A percentile compares a stretch with the other conserved stretches of the same genome.
Conservation (phyloP, 2,329 filamentous ascomycete species). For the Hysterium pulicare region DNA sequence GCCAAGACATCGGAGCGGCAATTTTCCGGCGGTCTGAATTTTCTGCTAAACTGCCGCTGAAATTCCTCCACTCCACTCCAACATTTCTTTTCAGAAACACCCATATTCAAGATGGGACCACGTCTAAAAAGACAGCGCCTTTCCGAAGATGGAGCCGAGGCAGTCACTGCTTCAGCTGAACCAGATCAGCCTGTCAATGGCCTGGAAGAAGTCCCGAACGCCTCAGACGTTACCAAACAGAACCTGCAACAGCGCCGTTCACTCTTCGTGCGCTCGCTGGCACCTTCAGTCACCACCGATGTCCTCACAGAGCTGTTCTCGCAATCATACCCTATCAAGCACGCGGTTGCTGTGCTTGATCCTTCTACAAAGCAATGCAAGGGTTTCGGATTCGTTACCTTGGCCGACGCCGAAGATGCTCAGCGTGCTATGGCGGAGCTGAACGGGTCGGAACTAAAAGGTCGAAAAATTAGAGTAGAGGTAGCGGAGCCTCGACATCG, state of each 20-base stretch:
- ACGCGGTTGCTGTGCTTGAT: constrained; percentile 89
- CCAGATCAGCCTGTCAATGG: constrained; percentile 14
- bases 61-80: neutral
- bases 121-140: constrained; percentile 41
- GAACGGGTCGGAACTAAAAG: constrained; percentile 72
- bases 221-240: constrained; percentile 8
- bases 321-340: constrained; percentile 89
- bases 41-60: constrained; percentile 3
- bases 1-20: constrained; percentile 4
- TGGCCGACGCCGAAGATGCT: constrained; percentile 90
- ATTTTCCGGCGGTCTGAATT: constrained; percentile 5
- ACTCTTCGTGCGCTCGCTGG: constrained; percentile 87
- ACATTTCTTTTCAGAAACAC: no score
- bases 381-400: constrained; percentile 95
- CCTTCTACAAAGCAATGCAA: constrained; percentile 80
- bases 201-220: constrained; percentile 7
- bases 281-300: constrained; percentile 74
- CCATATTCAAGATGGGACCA: constrained; percentile 31
- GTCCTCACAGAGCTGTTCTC: constrained; percentile 86
- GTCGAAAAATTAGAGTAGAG: constrained; percentile 79
- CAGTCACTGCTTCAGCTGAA: constrained; percentile 24
- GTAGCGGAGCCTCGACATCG: constrained; percentile 82
- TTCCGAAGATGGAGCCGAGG: constrained; percentile 36
- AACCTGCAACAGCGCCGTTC: constrained; percentile 41
- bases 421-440: constrained; percentile 75